Evolutionary conservation across 441 rosid species (phyloP).

Genomic region (Syzygium syzygioides): DNA sequence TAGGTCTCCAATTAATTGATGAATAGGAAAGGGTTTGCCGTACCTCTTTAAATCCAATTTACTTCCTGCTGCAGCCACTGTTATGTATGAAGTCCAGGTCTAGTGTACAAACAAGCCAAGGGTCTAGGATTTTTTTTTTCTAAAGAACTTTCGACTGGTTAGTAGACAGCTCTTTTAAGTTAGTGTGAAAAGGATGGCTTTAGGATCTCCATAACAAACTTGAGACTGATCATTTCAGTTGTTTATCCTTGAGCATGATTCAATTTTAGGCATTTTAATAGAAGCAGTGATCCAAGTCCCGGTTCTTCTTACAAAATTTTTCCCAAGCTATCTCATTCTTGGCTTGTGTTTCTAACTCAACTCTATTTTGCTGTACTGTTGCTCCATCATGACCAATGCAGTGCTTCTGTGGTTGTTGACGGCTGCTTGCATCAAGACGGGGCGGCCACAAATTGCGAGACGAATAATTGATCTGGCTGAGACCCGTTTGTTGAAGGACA

Average conservation of each 20-base stretch:
- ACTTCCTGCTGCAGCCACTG: background rate
- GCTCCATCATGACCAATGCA: background rate
- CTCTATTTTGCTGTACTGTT: background rate
- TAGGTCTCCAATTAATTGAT: background rate
- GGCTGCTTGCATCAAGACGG: conserved; percentile 17
- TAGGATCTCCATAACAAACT: background rate
- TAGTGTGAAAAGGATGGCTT: background rate
- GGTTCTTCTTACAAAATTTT: background rate
- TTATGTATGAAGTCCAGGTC: background rate
- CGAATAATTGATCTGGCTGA: conserved; percentile 10
- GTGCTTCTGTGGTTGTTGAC: conserved; percentile 18
- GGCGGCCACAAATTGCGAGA: conserved; percentile 18
- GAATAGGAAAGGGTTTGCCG: background rate
- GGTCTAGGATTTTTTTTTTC: background rate
- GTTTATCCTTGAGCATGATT: background rate
- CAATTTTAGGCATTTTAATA: background rate
- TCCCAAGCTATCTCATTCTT: background rate
- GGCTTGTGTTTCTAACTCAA: background rate
- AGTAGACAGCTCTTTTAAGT: background rate
- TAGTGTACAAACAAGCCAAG: background rate
- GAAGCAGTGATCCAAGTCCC: background rate
- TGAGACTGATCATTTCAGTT: background rate
- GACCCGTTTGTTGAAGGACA: conserved; percentile 15
- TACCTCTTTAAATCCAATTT: background rate
- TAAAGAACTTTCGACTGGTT: background rate